Evolutionary conservation across 2,329 filamentous ascomycete genomes (phyloP), one percentile per base, ranked within the genome.

Genomic region (Leptodontidium sp.): DNA sequence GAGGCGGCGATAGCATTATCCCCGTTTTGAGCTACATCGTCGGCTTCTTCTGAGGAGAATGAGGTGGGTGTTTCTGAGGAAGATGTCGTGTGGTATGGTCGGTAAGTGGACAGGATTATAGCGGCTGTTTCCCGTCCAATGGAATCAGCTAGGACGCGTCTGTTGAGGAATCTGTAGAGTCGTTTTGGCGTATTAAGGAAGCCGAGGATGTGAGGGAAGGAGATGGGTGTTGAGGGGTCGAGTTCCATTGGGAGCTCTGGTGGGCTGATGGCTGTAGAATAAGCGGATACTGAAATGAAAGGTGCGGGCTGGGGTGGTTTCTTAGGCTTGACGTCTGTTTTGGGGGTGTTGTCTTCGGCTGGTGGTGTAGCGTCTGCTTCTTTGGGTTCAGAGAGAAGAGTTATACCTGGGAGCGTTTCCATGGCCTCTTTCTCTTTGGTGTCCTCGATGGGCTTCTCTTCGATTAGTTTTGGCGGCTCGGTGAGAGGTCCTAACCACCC

Each of bases 401-500:
- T 75, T 21, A 72, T 75, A 58, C 73, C 74, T 58, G 71, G 68
- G 24, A 72, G 35, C 70, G 74, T 76, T 35, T 79, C 76, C 2
- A 69, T 63, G 50, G 55, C 12, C 65, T 71, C 72, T 62, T 62
- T 57, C 5, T 70, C 67, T 47, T 70, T 66, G 24, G 38, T 55
- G 17, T 58, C 64, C 32, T 64, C 59, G 15, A 40, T 7, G 12
- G 29, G n/a, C 26, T 58, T 62, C 24, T 63, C 29, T 21, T 74
- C 68, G 21, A 62, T 77, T 67, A 78, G 78, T 65, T 82, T 78
- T 35, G 78, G 76, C 1, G 91, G 91, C 66, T 88, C 81, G 68
- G 91, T 88, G 53, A 97, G 82, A 8, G 96, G 94, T 0, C 96
- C 95, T 29, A 99, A 83, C 95, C 96, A 99, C 66, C 96, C 96